phyloP scores from a whole-genome alignment of 106 monocot species.

The Dendrobium catenatum region DNA sequence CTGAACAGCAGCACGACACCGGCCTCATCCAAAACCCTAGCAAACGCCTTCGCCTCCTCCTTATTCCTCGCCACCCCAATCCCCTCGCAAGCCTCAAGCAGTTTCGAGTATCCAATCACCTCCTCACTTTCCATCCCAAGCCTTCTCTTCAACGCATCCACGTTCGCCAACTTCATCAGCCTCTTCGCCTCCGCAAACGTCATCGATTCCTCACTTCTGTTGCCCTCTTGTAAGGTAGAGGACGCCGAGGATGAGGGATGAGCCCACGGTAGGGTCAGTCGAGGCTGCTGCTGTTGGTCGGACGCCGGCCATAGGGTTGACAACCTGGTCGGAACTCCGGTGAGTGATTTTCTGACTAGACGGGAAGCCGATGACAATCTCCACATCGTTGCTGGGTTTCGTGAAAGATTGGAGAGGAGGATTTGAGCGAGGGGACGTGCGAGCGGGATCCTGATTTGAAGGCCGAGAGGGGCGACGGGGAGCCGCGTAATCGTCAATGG shows the following conservation, averaged over 20 bases:
- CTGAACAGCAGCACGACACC: conserved; percentile 83
- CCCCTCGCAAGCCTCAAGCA: conserved; percentile 57
- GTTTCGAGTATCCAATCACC: conserved; percentile 72
- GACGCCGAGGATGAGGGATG: not conserved
- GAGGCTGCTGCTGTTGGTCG: conserved; percentile 13
- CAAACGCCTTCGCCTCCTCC: conserved; percentile 68
- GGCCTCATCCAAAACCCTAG: conserved; percentile 73
- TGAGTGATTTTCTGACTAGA: conserved; percentile 9
- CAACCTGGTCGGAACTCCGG: not conserved
- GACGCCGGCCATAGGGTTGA: not conserved
- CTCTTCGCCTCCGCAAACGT: conserved; percentile 60
- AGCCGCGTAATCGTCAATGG: not conserved
- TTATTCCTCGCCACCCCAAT: conserved; percentile 49
- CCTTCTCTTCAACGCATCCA: conserved; percentile 75
- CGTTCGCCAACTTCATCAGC: conserved; percentile 81
- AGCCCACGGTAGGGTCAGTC: conserved; percentile 7
- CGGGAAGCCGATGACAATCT: conserved; percentile 20
- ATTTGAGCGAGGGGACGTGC: not conserved
- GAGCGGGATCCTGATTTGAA: not conserved
- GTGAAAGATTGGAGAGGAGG: not conserved
- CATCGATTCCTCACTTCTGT: conserved; percentile 7
- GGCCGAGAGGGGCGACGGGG: not conserved
- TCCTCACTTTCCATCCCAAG: conserved; percentile 56
- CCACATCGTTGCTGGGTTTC: conserved; percentile 22
- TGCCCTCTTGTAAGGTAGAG: not conserved